Percentiles rank a stretch among this genome's conserved stretches.
Conservation (phyloP, 1,284 basidiomycete genomes). For the Cryptococcus sp. region DNA sequence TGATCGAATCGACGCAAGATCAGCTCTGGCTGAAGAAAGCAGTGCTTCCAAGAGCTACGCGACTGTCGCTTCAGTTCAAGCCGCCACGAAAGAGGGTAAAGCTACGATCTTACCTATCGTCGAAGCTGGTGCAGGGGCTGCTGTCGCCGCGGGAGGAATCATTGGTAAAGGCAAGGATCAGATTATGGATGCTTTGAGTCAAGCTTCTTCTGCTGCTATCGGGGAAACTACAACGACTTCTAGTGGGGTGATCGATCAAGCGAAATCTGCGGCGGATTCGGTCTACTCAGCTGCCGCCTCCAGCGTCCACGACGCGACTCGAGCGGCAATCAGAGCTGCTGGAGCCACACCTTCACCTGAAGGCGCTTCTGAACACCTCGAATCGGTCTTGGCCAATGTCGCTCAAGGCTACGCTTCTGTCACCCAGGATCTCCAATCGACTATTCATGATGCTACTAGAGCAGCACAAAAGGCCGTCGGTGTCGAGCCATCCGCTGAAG, state of each 20-base stretch:
- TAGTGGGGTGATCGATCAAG: conserved; percentile 6
- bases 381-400: conserved; percentile 3
- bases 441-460: conserved; percentile 14
- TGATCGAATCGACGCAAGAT: conserved; percentile 33
- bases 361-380: conserved; percentile 8
- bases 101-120: conserved; percentile 31
- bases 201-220: conserved; percentile 15
- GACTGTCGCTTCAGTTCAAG: conserved; percentile 2
- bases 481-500: conserved; percentile 8
- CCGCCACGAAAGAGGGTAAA: conserved; percentile 9
- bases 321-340: conserved; percentile 11
- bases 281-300: conserved; percentile 7
- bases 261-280: conserved; percentile 9
- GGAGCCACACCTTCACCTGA: conserved; percentile 15
- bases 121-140: conserved; percentile 20
- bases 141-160: conserved; percentile 17
- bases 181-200: conserved; percentile 29
- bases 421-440: not conserved
- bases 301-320: conserved; percentile 13
- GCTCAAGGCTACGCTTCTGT: not conserved
- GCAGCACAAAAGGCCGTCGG: conserved; percentile 12
- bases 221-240: conserved; percentile 8
- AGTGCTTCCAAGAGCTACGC: not conserved
- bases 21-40: conserved; percentile 18
- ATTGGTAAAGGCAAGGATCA: conserved; percentile 42